Evolutionary conservation across 495 filamentous ascomycete genomes (phyloP), one percentile per base, ranked within the genome.

Genomic region (Lepraria neglecta): DNA sequence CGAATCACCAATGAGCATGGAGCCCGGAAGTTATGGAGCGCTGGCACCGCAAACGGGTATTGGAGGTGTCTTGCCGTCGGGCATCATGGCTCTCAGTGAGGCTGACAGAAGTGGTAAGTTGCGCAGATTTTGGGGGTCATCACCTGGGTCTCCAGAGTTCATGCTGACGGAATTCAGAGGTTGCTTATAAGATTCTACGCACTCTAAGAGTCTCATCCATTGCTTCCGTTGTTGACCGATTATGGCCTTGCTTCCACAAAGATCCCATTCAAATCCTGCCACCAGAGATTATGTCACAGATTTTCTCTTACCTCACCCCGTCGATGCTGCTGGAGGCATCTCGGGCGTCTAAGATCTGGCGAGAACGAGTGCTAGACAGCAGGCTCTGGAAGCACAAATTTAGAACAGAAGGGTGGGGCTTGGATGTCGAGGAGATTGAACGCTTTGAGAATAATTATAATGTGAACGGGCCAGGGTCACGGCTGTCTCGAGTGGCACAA

Each of bases 231-330:
- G 89, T 94, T 28, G 85, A 88, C 46, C 78, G 81, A 46, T 76
- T 95, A 19, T 84, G 86, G 51, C 88, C 87, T 9, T 82, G 89
- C 6, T 85, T 95, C 28, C 91, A 97, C 72, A 90, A 96, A 74
- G 90, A 98, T 74, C 95, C 95, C 50, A 82, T 96, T 35, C 74
- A 83, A 60, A 84, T 88, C 67, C 82, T 98, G 10, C 94, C 94
- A 0, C 83, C 88, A 2, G 94, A 98, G 70, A 83, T 97, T 60
- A 92, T 88, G 54, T 85, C 91, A 58, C 85, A 94, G 67, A 86
- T 97, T 17, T 86, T 97, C 45, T 87, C 87, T 35, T 95, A 89
- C 68, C 83, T 98, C 35, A 85, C 90, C 44, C 84, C 89, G 1
- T 70, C 81, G 15, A 88, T 87, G 7, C 79, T 98, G 45, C 75